Conservation (phyloP, 805 yeast species). For the Ogataea philodendri region DNA sequence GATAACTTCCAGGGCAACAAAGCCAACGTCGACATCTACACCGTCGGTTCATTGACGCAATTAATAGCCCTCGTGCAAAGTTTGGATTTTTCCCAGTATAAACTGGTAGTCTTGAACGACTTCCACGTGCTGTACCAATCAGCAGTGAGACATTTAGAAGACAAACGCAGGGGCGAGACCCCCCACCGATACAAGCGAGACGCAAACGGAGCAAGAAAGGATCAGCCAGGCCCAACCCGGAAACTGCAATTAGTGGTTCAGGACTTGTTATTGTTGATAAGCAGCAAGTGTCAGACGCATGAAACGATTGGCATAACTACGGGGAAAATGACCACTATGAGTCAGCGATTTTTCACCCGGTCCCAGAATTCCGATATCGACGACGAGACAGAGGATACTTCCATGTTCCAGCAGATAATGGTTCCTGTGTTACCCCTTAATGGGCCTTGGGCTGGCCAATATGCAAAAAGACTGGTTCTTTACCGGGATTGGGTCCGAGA, state of each 20-base stretch:
- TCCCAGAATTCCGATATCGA: slow-evolving; percentile 6
- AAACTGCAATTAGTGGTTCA: slow-evolving; percentile 24
- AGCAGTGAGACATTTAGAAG: slow-evolving; percentile 12
- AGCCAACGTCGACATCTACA: slow-evolving; percentile 16
- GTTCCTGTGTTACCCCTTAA: slow-evolving; percentile 33
- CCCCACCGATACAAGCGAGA: slow-evolving; percentile 19
- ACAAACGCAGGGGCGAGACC: slow-evolving; percentile 3
- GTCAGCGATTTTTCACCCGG: slow-evolving; percentile 25
- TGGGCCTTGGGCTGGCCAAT: slow-evolving; percentile 28
- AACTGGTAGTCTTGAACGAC: slow-evolving; percentile 29
- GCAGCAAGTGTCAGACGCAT: slow-evolving; percentile 15
- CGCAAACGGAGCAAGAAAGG: slow-evolving; percentile 17
- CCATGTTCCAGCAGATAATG: slow-evolving; percentile 30
- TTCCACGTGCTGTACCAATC: slow-evolving; percentile 28
- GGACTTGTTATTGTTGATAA: slow-evolving; percentile 19
- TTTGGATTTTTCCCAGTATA: slow-evolving; percentile 18
- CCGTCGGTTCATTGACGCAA: slow-evolving; percentile 21
- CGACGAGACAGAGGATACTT: slow-evolving; percentile 14
- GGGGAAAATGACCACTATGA: slow-evolving; percentile 29
- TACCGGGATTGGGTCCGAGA: slow-evolving; percentile 32
- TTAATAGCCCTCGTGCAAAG: slow-evolving; percentile 24
- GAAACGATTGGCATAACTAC: slow-evolving; percentile 25
- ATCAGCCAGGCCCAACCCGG: slow-evolving; percentile 22
- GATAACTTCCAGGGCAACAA: slow-evolving; percentile 16
- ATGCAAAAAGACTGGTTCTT: slow-evolving; percentile 30